Base-by-base conservation (phyloP, 2,329 filamentous ascomycete species). In the Mariannaea elegans region DNA sequence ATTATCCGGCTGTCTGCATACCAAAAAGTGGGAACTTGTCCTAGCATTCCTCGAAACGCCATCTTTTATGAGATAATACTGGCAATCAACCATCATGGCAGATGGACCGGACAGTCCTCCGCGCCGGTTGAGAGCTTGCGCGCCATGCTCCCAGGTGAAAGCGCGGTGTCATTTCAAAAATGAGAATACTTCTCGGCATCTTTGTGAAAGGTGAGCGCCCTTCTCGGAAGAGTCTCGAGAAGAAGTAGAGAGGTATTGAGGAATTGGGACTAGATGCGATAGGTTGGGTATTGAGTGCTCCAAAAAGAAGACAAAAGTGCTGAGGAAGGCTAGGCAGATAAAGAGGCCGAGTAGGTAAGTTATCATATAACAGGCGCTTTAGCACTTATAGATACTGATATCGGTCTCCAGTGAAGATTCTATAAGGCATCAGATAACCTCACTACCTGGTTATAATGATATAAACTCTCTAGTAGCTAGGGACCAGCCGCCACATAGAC, bases 261-360 rank as follows among this genome's bases (percentile, higher is more conserved):
- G 18, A 54, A 23, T 14, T 12, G n/a, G 16, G 7, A 6, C 39
- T 45, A 67, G 67, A 45, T 76, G 73, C 39, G 63, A 73, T 27
- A 59, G 65, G 47, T 51, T 73, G 31, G 65, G 64, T 3, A 70
- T 71, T 3, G 63, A 68, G 4, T 77, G 75, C 51, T 42, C 53
- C 4, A 67, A 68, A 2, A 75, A 75, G 62, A 64, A 68, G 6
- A 70, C 69, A 3, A 71, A 59, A 39, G 64, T 69, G 16, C 46
- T 77, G 47, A 70, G 75, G 51, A 76, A 67, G 55, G 67, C 74
- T 7, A 67, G 74, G 14, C 73, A 71, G 44, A 68, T 76, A 29
- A 69, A 69, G 32, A 63, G 62, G 12, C 46, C 66, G 18, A 63
- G 64, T 19, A 71, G 64, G 73, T 76, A 63, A 53, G 65, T 44